phyloP scores from a whole-genome alignment of 441 rosid species.

The Breynia disticha region DNA sequence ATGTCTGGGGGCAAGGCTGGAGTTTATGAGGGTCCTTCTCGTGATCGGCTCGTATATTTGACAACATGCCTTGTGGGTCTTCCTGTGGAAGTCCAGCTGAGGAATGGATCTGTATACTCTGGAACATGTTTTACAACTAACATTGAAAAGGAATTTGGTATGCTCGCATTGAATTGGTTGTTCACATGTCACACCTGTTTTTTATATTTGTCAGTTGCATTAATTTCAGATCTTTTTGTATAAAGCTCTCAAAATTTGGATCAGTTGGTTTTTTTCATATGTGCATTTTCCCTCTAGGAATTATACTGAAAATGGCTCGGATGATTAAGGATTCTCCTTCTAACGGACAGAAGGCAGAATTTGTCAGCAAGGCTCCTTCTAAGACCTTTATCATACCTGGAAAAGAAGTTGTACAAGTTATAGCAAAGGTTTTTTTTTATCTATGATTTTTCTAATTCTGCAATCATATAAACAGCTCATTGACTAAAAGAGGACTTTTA shows the following conservation, averaged over 20 bases:
- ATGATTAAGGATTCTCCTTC: conserved; percentile 53
- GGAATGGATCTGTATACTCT: conserved; percentile 69
- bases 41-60: conserved; percentile 62
- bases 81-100: conserved; percentile 78
- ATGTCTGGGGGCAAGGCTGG: conserved; percentile 35
- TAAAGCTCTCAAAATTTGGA: no score
- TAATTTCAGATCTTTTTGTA: neutral
- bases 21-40: conserved; percentile 39
- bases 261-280: no score
- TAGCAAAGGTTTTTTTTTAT: conserved; percentile 58
- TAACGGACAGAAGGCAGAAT: conserved; percentile 53
- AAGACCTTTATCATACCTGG: conserved; percentile 65
- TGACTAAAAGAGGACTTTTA: no score
- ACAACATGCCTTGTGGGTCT: conserved; percentile 68
- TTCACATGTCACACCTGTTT: neutral
- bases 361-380: conserved; percentile 60
- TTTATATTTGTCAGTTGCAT: neutral
- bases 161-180: conserved; percentile 6
- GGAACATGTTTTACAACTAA: conserved; percentile 80
- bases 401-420: conserved; percentile 82
- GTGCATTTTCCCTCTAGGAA: conserved; percentile 39
- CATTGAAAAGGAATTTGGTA: conserved; percentile 78
- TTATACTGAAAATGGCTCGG: conserved; percentile 81
- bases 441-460: conserved; percentile 5
- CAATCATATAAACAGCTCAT: neutral